A percentile compares a stretch with the other conserved stretches of the same genome.
Evolutionary conservation across 192 early-diverging fungal species (phyloP).

Genomic region (Entomortierella parvispora): DNA sequence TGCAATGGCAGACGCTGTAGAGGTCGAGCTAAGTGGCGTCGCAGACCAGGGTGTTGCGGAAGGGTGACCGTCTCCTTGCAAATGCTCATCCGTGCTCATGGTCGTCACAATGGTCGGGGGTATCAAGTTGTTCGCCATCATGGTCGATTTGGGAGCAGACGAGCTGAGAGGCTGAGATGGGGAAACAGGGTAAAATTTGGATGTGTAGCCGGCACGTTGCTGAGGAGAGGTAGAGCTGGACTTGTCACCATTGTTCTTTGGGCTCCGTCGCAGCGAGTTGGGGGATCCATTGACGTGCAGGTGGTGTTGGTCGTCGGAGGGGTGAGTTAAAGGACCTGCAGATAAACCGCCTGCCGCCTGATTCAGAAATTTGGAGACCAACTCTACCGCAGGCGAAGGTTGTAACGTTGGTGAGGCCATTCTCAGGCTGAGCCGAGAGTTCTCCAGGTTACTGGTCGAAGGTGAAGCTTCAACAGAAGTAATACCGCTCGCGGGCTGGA

Average conservation of each 20-base stretch:
- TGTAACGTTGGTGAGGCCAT: slow-evolving; percentile 17
- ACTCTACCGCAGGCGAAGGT: slow-evolving; percentile 33
- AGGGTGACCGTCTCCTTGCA: not conserved
- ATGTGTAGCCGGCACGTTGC: slow-evolving; percentile 30
- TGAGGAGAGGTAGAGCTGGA: slow-evolving; percentile 38
- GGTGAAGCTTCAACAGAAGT: slow-evolving; percentile 11
- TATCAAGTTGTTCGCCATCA: slow-evolving; percentile 24
- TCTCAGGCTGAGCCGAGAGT: slow-evolving; percentile 16
- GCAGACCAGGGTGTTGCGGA: slow-evolving; percentile 3
- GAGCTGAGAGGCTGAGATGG: slow-evolving; percentile 40
- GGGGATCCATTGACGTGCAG: slow-evolving; percentile 15
- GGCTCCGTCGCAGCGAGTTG: not conserved
- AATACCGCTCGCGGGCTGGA: slow-evolving; percentile 13
- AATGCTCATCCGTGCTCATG: slow-evolving; percentile 23
- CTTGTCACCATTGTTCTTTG: slow-evolving; percentile 12
- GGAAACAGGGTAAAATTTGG: slow-evolving; percentile 40
- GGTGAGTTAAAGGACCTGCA: not conserved
- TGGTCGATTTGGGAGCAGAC: slow-evolving; percentile 38
- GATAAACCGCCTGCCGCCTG: not conserved
- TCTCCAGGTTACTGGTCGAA: not conserved
- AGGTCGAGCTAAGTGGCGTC: not conserved
- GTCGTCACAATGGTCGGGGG: slow-evolving; percentile 41
- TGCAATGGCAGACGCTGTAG: slow-evolving; percentile 28
- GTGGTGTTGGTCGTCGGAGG: slow-evolving; percentile 15
- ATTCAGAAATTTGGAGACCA: slow-evolving; percentile 31